Conservation (phyloP, 805 yeast species). For the Metschnikowia continentalis region DNA sequence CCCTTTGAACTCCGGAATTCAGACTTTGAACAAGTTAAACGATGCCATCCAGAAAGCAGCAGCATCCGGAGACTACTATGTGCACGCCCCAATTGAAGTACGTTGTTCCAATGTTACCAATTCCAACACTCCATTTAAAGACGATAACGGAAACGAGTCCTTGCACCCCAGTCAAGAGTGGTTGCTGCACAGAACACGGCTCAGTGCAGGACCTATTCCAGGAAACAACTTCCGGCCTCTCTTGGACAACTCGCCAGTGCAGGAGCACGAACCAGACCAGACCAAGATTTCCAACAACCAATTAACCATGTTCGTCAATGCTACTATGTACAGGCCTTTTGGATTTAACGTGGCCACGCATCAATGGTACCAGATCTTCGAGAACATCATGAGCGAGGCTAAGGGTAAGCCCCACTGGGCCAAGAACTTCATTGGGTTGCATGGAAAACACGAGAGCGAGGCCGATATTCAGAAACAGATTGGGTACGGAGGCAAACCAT, state of each 20-base stretch:
- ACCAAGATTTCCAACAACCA: conserved; percentile 64
- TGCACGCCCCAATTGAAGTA: conserved; percentile 94
- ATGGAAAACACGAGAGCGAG: conserved; percentile 31
- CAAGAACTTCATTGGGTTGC: conserved; percentile 75
- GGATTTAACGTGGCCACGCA: conserved; percentile 65
- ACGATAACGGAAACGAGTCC: conserved; percentile 33
- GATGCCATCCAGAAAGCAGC: conserved; percentile 61
- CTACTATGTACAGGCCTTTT: conserved; percentile 96
- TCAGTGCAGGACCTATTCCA: conserved; percentile 71
- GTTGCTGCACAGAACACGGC: conserved; percentile 45
- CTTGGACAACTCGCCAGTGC: conserved; percentile 71
- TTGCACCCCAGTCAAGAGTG: conserved; percentile 45
- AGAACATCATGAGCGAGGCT: conserved; percentile 65
- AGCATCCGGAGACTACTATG: conserved; percentile 59
- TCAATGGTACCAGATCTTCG: conserved; percentile 82
- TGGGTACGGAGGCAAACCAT: conserved; percentile 42
- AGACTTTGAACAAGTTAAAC: conserved; percentile 59
- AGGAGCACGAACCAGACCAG: conserved; percentile 36
- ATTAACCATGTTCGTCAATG: conserved; percentile 81
- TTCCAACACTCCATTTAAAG: conserved; percentile 32
- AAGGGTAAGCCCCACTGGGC: conserved; percentile 99
- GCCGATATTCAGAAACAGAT: conserved; percentile 39
- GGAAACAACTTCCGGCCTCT: conserved; percentile 83
- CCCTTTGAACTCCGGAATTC: conserved; percentile 75
- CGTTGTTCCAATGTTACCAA: conserved; percentile 84